Conservation (phyloP, 495 filamentous ascomycete species). For the Trichocladium uniseriatum region DNA sequence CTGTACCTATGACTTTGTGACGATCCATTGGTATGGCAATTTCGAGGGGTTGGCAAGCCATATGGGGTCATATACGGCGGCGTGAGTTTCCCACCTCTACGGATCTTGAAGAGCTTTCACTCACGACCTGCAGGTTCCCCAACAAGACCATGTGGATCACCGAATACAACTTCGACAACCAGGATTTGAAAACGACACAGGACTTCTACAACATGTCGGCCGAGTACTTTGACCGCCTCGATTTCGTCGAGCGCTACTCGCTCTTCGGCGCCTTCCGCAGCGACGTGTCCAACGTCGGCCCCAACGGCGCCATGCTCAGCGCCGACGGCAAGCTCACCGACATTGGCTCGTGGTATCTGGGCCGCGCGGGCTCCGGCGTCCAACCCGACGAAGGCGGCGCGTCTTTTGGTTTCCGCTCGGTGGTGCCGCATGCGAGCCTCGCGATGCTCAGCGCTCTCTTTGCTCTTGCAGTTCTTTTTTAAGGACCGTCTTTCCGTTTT, state of each 20-base stretch:
- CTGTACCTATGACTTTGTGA: slow-evolving; percentile 63
- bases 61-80: slow-evolving; percentile 49
- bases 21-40: slow-evolving; percentile 69
- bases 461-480: not conserved
- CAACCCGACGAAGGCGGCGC: not conserved
- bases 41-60: slow-evolving; percentile 66
- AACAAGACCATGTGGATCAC: slow-evolving; percentile 63
- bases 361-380: slow-evolving; percentile 42
- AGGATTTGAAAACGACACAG: slow-evolving; percentile 47
- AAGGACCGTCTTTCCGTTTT: not conserved
- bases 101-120: not conserved
- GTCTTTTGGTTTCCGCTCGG: not conserved
- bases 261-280: slow-evolving; percentile 67
- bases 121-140: slow-evolving; percentile 38
- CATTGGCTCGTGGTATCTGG: slow-evolving; percentile 68
- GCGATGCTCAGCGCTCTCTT: not conserved
- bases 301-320: slow-evolving; percentile 57
- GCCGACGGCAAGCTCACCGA: slow-evolving; percentile 54
- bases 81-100: too few relatives aligned
- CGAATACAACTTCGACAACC: slow-evolving; percentile 51
- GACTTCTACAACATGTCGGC: slow-evolving; percentile 53
- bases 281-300: slow-evolving; percentile 56
- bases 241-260: slow-evolving; percentile 54
- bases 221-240: slow-evolving; percentile 55
- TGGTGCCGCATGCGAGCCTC: not conserved